Conservation (phyloP, 176 grass and related monocot species). For the Triticum monococcum region DNA sequence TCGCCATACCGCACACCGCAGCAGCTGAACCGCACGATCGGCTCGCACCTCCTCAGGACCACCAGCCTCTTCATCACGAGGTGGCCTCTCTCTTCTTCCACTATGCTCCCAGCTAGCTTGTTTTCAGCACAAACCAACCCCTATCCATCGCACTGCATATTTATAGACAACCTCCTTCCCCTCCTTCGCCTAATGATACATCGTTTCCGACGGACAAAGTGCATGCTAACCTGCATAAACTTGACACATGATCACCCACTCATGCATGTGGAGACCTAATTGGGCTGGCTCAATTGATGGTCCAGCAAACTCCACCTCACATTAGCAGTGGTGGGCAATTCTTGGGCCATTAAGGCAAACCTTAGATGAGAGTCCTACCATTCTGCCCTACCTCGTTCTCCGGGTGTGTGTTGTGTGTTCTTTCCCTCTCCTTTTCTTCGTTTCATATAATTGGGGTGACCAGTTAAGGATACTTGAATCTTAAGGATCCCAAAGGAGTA, state of each 20-base stretch:
- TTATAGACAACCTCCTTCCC: neutral
- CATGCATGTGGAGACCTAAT: conserved; percentile 49
- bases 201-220: neutral
- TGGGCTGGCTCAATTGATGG: conserved; percentile 86
- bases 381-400: conserved; percentile 45
- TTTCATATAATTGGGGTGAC: conserved; percentile 47
- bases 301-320: conserved; percentile 41
- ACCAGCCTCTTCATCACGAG: conserved; percentile 57
- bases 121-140: conserved; percentile 9
- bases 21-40: conserved; percentile 44
- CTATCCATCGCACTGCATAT: neutral
- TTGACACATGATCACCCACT: conserved; percentile 9
- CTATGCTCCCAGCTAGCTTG: conserved; percentile 3
- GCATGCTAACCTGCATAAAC: neutral
- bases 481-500: conserved; percentile 61
- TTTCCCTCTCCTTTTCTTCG: conserved; percentile 27
- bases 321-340: conserved; percentile 52
- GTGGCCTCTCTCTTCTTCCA: neutral
- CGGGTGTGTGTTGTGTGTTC: conserved; percentile 36
- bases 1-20: conserved; percentile 62
- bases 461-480: conserved; percentile 45
- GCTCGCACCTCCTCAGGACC: conserved; percentile 53
- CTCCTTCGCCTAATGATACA: neutral
- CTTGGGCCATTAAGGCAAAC: conserved; percentile 73
- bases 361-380: conserved; percentile 62